Percentiles rank a stretch among this genome's conserved stretches.
Conservation (phyloP, 768 basidiomycete genomes). For the Lactarius evosmus region DNA sequence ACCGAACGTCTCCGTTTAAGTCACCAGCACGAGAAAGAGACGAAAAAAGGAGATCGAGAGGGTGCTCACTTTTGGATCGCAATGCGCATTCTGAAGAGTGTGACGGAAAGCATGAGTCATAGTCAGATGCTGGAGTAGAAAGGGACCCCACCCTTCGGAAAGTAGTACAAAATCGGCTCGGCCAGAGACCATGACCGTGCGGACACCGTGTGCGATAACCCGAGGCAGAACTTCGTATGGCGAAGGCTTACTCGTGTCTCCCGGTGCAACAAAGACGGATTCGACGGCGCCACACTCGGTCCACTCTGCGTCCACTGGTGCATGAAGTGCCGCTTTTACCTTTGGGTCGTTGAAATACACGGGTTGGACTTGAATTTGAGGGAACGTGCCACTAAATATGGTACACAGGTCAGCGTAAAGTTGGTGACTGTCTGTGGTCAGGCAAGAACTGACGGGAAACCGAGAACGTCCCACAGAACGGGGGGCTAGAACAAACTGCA, state of each 20-base stretch:
- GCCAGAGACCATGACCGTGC: slow-evolving; percentile 22
- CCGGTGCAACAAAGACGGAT: slow-evolving; percentile 11
- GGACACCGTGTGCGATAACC: slow-evolving; percentile 14
- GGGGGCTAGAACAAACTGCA: slow-evolving; percentile 14
- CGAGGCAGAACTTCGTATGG: slow-evolving; percentile 13
- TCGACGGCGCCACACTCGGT: slow-evolving; percentile 12
- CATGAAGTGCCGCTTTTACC: slow-evolving; percentile 28
- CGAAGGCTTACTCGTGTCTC: slow-evolving; percentile 14
- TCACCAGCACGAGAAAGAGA: not conserved
- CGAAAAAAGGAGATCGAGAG: not conserved
- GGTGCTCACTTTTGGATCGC: slow-evolving; percentile 25
- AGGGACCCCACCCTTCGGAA: slow-evolving; percentile 22
- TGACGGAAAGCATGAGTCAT: not conserved
- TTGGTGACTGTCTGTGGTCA: no score
- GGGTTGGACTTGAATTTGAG: slow-evolving; percentile 22
- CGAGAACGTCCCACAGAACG: slow-evolving; percentile 26
- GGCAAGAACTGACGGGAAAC: slow-evolving; percentile 21
- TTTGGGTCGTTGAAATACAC: slow-evolving; percentile 28
- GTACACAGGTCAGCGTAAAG: not conserved
- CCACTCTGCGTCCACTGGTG: slow-evolving; percentile 23
- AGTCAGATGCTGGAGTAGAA: not conserved
- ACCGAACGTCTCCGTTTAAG: not conserved
- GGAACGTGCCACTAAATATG: slow-evolving; percentile 20
- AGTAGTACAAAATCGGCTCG: slow-evolving; percentile 16
- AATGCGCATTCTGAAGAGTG: slow-evolving; percentile 13